Conservation (phyloP, 306 rosid genomes). For the Lupinus albus region DNA sequence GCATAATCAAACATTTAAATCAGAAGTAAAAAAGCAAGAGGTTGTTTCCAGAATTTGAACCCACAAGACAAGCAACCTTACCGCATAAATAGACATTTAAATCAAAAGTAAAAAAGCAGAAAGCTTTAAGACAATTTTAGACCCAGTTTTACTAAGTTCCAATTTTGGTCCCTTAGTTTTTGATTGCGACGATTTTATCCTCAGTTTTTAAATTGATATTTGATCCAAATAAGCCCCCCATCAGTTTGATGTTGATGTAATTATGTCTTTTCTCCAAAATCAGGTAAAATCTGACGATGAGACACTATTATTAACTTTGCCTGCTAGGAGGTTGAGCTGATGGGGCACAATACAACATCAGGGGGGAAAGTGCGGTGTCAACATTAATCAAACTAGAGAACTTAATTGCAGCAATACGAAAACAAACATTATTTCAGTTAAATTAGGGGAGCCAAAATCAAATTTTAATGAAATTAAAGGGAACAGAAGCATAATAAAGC, state of each 20-base stretch:
- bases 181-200: slow-evolving; percentile 5
- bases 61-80: no score
- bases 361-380: neutral
- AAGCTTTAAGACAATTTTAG: neutral
- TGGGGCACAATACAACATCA: neutral
- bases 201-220: slow-evolving; percentile 7
- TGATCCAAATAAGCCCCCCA: slow-evolving; percentile 13
- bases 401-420: slow-evolving; percentile 23
- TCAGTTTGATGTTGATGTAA: slow-evolving; percentile 15
- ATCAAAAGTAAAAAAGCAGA: neutral
- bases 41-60: no score
- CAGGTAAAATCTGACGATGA: neutral
- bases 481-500: slow-evolving; percentile 26
- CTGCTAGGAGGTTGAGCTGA: slow-evolving; percentile 29
- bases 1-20: no score
- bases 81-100: slow-evolving; percentile 34
- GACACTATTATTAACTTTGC: slow-evolving; percentile 12
- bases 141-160: neutral
- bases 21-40: no score
- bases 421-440: slow-evolving; percentile 13
- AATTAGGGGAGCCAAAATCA: slow-evolving; percentile 12
- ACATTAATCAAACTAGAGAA: slow-evolving; percentile 29
- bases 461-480: slow-evolving; percentile 29
- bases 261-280: slow-evolving; percentile 4
- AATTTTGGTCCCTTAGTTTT: slow-evolving; percentile 10